Base-by-base conservation (phyloP, 371 early-diverging fungal genomes). In the Capniomyces stellatus region DNA sequence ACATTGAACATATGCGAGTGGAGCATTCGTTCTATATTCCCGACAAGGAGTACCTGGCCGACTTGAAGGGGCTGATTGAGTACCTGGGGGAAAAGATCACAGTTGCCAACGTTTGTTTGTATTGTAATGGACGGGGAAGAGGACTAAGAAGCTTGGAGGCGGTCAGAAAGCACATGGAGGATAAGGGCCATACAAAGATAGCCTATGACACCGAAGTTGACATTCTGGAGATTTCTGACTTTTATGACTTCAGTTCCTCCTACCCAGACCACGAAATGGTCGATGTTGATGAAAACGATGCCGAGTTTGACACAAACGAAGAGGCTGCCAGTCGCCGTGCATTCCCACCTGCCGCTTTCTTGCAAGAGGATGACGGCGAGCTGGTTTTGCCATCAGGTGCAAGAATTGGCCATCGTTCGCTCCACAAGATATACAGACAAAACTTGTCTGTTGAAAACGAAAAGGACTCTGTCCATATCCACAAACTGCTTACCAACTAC, bases 21-120 rank as follows among this genome's bases (percentile, higher is more conserved):
- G 69, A 63, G 12, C 98, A 98, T 67, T 81, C 83, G 59, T 85
- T 98, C 65, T 98, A 92, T 60, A 82, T 98, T 55, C 98, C 98
- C 24, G 92, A 96, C 69, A 74, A 90, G 42, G 96, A 95, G 63
- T 92, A 79, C 60, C 64, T 96, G 49, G 82, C 81, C 2, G 91
- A 95, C 54, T 56, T 91, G 42, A 75, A 76, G 39, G 97, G 95
- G 1, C 64, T 98, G 54, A 71, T 98, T 55, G 73, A 71, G 56
- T 93, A 92, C 62, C 71, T 98, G 40, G 93, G 84, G 24, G 93
- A 95, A 63, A 96, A 95, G 69, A 71, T 98, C 56, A 75, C 86
- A 6, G 79, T 91, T 12, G 90, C 82, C 61, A 92, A 93, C 67
- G 77, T 87, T 8, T 98, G 98, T 63, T 58, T 98, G 29, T 89